A percentile compares a stretch with the other conserved stretches of the same genome.
Evolutionary conservation across 352 stramenopile genomes (phyloP).

Genomic region (Phytophthora syringae): DNA sequence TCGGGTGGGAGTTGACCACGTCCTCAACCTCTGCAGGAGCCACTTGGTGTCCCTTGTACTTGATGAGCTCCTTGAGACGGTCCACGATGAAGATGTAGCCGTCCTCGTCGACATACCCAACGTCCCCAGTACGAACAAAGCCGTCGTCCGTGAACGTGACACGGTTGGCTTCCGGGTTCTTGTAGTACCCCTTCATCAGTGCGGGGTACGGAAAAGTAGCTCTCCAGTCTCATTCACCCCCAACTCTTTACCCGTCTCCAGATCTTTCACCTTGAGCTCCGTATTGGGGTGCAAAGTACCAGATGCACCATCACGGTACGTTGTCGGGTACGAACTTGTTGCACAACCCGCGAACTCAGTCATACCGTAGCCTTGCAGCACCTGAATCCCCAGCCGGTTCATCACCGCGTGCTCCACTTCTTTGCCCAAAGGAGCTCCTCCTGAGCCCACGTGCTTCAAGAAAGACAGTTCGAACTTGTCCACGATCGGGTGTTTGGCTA

Average conservation of each 20-base stretch:
- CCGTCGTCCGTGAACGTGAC: constrained; percentile 77
- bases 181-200: constrained; percentile 95
- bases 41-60: constrained; percentile 94
- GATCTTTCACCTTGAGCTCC: constrained; percentile 52
- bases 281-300: constrained; percentile 64
- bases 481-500: constrained; percentile 89
- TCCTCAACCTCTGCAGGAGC: constrained; percentile 94
- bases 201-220: constrained; percentile 86
- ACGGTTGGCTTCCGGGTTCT: constrained; percentile 84
- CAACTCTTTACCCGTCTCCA: constrained; percentile 52
- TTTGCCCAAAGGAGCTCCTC: constrained; percentile 83
- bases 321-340: constrained; percentile 44
- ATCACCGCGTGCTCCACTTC: constrained; percentile 74
- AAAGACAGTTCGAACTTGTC: constrained; percentile 89
- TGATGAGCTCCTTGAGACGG: constrained; percentile 96
- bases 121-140: constrained; percentile 91
- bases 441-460: constrained; percentile 75
- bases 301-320: constrained; percentile 35
- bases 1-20: constrained; percentile 83
- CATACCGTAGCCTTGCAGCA: constrained; percentile 68
- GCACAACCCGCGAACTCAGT: constrained; percentile 66
- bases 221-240: constrained; percentile 62
- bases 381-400: constrained; percentile 57
- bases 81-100: constrained; percentile 94
- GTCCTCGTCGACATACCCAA: constrained; percentile 93